Base-by-base conservation (phyloP, 345 rosid genomes). In the Citrus mangshanensis region DNA sequence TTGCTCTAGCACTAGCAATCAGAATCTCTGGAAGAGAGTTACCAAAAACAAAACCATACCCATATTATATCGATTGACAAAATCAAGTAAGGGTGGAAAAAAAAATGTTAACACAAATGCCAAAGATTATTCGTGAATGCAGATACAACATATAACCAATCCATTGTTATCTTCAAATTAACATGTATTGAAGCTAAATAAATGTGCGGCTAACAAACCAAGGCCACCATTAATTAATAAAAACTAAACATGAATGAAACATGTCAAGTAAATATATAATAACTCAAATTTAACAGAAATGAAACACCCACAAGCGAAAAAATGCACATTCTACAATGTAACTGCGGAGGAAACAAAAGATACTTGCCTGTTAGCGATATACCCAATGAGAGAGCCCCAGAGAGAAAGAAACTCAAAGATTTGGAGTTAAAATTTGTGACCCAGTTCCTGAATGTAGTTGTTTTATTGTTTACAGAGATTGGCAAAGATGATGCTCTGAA, bases 331-430 rank as follows among this genome's bases (percentile, higher is more conserved):
- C 12, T 59, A 62, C 37, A 76, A 18, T 32, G 22, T n/a, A n/a
- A 37, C 68, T 22, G 14, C 8, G 7, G 25, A 62, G 60, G 62
- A 27, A 46, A 8, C 9, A 60, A 56, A 4, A 34, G 12, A 73
- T n/a, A 61, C 85, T 79, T 71, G 86, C 98, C 93, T 1, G 93
- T 76, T 40, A 92, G 86, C 56, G 93, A 86, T 37, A 93, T 75
- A 74, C 88, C 77, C 55, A 93, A 82, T 2, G 98, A 79, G 62
- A 95, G 91, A 76, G 94, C 89, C 25, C 97, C 97, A 16, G 91
- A 89, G 80, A 91, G 87, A 38, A 85, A 72, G 38, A 87, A 85
- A 55, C 85, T 90, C 75, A 90, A 77, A 78, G 93, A 86, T 74
- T 89, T 92, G 55, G 89, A 84, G n/a, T 86, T 81, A 66, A 88